Evolutionary conservation across 2,329 filamentous ascomycete genomes (phyloP), one percentile per base, ranked within the genome.

Genomic region (Diatrype stigma): DNA sequence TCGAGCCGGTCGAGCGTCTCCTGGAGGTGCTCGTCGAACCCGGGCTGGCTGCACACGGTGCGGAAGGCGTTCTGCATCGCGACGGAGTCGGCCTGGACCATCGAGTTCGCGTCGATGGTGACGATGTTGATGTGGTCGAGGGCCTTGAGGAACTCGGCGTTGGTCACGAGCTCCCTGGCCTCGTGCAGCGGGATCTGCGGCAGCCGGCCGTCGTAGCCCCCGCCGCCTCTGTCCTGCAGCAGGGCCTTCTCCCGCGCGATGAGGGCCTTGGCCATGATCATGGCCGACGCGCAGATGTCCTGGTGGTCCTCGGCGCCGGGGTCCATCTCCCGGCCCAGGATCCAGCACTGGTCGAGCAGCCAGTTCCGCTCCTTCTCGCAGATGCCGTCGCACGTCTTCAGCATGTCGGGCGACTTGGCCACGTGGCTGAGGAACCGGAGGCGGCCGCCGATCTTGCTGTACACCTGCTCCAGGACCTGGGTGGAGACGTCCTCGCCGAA

Each of bases 291-390:
- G 62, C 70, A 47, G 56, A 79, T 77, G 53, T 81, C 81, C 56
- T 82, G 82, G 64, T 85, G 80, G 57, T 84, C 80, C 78, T 85
- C 84, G 48, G 84, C 82, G 56, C 84, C 82, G 66, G 84, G 81
- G 60, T 86, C 82, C 79, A 89, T 88, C 55, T 86, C 84, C 47
- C 72, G 73, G 11, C 86, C 86, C 3, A 90, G 76, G 52, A 89
- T 87, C 78, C 85, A 87, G 70, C 86, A 89, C 64, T 87, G 84
- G 69, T 87, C 89, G 8, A 89, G 73, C 57, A 90, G 86, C 85
- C 86, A 90, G n/a, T 79, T 84, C 71, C 87, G 87, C 66, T 90
- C 86, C 45, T 77, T 78, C 4, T 83, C 74, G 63, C 81, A 82
- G 62, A 90, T 89, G 51, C 74, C 67, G 16, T 81, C 67, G 61